Base-by-base conservation (phyloP, 768 basidiomycete species). In the Kwoniella pini region DNA sequence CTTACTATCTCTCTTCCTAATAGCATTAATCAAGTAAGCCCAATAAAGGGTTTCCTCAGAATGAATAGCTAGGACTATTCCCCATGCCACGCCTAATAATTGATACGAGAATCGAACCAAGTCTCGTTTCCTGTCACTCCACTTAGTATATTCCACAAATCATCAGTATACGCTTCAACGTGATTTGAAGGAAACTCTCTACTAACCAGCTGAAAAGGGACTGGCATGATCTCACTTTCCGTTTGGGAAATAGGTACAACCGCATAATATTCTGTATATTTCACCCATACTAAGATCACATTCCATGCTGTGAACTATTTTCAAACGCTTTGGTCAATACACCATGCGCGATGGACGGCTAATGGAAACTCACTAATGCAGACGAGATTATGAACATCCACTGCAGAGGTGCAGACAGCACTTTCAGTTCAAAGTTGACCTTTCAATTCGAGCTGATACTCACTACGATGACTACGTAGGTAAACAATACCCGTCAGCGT, bases 1-100 rank as follows among this genome's bases (percentile, higher is more conserved):
- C 22, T 49, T 62, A 3, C 54, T 48, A 27, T 60, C 52, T 22
- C 67, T 50, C 21, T 36, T 58, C 30, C 62, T 62, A 46, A 73
- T 73, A 0, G 69, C 52, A 6, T 56, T 26, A 22, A 73, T 70
- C 26, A 73, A 44, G 45, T 73, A 73, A 11, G 49, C 53, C 67
- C 72, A 70, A 39, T 71, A 69, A 3, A 74, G 56, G 4, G 67
- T 63, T 48, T 74, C 72, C 50, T 74, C 72, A 17, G 62, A 49
- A 39, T 74, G 68, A 13, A 74, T 64, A 3, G 57, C 49, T 27
- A 71, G 48, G 12, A 70, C 22, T 3, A 67, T 31, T 6, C 52
- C 68, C 59, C 65, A 68, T 2, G 54, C 72, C n/a, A 65, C 39
- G 2, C 64, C 28, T 24, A 68, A 22, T 38, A 66, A 21, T 31